phyloP scores from a whole-genome alignment of 2,329 filamentous ascomycete species.

The Phaeosphaeria sp. region DNA sequence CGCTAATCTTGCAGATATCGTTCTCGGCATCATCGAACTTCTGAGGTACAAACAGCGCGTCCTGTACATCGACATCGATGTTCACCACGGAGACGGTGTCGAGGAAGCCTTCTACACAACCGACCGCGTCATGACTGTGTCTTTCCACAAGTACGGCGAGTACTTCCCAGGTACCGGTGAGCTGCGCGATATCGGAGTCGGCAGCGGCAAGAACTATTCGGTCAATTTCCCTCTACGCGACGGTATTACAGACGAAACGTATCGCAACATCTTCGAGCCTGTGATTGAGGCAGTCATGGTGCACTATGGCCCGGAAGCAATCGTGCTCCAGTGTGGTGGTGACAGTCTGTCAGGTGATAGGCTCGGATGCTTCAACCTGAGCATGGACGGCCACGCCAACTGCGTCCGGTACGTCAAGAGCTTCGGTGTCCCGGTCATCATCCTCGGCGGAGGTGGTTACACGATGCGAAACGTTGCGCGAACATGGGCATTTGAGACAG shows the following conservation, averaged over 20 bases:
- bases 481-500: slow-evolving; percentile 72
- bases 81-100: slow-evolving; percentile 85
- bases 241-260: slow-evolving; percentile 71
- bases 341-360: slow-evolving; percentile 72
- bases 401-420: slow-evolving; percentile 74
- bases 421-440: slow-evolving; percentile 69
- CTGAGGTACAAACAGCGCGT: slow-evolving; percentile 83
- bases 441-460: slow-evolving; percentile 72
- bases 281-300: slow-evolving; percentile 73
- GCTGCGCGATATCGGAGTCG: slow-evolving; percentile 71
- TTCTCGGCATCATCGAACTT: slow-evolving; percentile 89
- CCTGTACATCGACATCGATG: slow-evolving; percentile 93
- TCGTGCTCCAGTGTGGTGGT: slow-evolving; percentile 73
- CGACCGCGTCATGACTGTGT: slow-evolving; percentile 74
- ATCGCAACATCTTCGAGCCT: slow-evolving; percentile 73
- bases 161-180: slow-evolving; percentile 76
- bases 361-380: slow-evolving; percentile 73
- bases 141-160: slow-evolving; percentile 76
- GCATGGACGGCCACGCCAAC: slow-evolving; percentile 74
- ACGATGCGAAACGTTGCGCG: slow-evolving; percentile 71
- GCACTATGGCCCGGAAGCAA: slow-evolving; percentile 70
- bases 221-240: slow-evolving; percentile 75
- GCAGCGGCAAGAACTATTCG: slow-evolving; percentile 70
- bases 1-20: slow-evolving; percentile 72
- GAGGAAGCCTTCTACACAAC: slow-evolving; percentile 77